Evolutionary conservation across 768 basidiomycete genomes (phyloP).

Genomic region (Gelatoporia subvermispora): DNA sequence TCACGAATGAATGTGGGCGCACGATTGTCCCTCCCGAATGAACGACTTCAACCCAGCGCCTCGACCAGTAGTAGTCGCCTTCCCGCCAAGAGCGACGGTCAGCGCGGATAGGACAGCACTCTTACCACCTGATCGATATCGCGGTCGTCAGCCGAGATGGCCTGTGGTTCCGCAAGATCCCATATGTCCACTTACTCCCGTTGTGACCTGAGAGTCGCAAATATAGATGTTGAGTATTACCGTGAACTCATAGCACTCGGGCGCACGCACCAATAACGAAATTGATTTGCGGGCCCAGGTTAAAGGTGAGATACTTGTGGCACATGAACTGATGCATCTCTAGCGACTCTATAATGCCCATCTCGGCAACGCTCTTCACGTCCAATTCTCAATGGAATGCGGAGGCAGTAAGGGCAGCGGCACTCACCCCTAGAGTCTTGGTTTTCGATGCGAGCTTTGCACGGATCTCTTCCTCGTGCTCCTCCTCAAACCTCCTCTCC

Average conservation of each 20-base stretch:
- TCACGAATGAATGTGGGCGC: constrained; percentile 20
- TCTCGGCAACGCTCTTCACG: constrained; percentile 69
- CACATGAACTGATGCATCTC: constrained; percentile 97
- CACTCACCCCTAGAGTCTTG: constrained; percentile 43
- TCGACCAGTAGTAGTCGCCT: constrained; percentile 87
- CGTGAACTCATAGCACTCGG: too few relatives aligned
- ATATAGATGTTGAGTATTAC: neutral
- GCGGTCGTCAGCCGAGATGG: too few relatives aligned
- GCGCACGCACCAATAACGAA: constrained; percentile 79
- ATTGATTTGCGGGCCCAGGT: constrained; percentile 91
- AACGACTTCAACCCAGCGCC: constrained; percentile 81
- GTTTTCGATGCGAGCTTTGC: constrained; percentile 44
- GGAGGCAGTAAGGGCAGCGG: neutral
- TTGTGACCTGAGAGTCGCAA: constrained; percentile 62
- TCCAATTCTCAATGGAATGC: neutral
- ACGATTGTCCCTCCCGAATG: constrained; percentile 81
- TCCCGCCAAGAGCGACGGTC: constrained; percentile 90
- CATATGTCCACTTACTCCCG: constrained; percentile 62
- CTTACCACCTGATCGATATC: constrained; percentile 72
- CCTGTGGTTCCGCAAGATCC: neutral
- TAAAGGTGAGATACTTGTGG: constrained; percentile 77
- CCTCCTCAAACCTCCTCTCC: constrained; percentile 63
- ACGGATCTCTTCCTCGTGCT: constrained; percentile 52
- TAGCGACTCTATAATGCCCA: constrained; percentile 82
- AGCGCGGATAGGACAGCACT: constrained; percentile 92